Base-by-base conservation (phyloP, 1,284 basidiomycete genomes). In the Leccinum laetum region DNA sequence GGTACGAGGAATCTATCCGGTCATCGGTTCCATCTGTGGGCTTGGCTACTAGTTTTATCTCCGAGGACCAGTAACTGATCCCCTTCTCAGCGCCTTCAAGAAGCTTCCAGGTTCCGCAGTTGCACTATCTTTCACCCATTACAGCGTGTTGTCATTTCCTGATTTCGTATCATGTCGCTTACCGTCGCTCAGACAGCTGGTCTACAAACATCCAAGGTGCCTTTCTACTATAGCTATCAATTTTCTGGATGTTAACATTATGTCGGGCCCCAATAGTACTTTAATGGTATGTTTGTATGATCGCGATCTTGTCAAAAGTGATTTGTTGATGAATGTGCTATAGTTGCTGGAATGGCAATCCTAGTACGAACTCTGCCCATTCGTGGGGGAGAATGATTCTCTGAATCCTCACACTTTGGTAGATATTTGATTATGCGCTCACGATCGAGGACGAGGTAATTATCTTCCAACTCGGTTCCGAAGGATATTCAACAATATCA, bases 371-470 rank as follows among this genome's bases (percentile, higher is more conserved):
- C 41, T 7, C 14, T 46, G 9, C n/a, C 44, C 44, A 46, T 46
- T 26, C 44, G n/a, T 18, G 9, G 44, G 10, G 44, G 44, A 18
- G 44, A 46, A 10, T 46, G n/a, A 46, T 46, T n/a, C 35, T 44
- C 44, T 46, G 44, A 46, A 1, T 10, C 35, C n/a, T 11, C 39
- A 10, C n/a, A 11, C 14, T 18, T 14, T 26, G 5, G 1, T 16
- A 60, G 59, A 49, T 60, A 14, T 60, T 60, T 16, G 59, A 60
- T 60, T 60, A 60, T 60, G 44, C 44, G 0, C 35, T 60, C 29
- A 60, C 59, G 10, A 9, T 60, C 29, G 44, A 60, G 10, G 59
- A 60, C 29, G 44, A 60, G 44, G 44, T 60, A 49, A 49, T 11
- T 8, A 14, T 18, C 32, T 37, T 26, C 4, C 11, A 1, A 44